Evolutionary conservation across 2,329 filamentous ascomycete species (phyloP).

Genomic region (Fusarium veterinarium): DNA sequence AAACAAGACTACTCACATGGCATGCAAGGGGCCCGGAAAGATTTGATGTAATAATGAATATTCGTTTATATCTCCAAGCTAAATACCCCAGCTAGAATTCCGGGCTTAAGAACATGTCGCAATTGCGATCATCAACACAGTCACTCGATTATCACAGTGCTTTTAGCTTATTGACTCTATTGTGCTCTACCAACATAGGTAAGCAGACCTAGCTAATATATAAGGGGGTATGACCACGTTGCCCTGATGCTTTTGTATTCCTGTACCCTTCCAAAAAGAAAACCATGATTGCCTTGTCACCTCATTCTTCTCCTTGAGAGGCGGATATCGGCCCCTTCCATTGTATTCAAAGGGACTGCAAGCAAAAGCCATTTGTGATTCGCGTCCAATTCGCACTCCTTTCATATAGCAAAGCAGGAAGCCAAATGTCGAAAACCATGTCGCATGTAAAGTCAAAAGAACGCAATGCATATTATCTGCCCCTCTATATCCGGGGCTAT

Average conservation of each 20-base stretch:
- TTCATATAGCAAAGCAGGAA: conserved; percentile 8
- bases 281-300: not conserved
- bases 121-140: not conserved
- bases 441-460: conserved; percentile 5
- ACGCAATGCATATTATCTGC: conserved; percentile 12
- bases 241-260: conserved; percentile 1
- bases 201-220: conserved; percentile 10
- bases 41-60: not conserved
- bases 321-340: not conserved
- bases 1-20: conserved; percentile 23
- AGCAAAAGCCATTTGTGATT: not conserved
- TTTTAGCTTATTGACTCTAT: conserved; percentile 7
- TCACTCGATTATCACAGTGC: not conserved
- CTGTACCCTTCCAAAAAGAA: conserved; percentile 3
- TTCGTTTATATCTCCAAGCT: not conserved
- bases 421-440: conserved; percentile 5
- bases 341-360: not conserved
- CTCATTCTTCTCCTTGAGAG: conserved; percentile 2
- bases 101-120: not conserved
- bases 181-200: conserved; percentile 1
- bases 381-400: not conserved
- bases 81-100: not conserved
- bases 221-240: conserved; percentile 6
- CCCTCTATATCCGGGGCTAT: conserved; percentile 14
- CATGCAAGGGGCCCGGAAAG: not conserved